Base-by-base conservation (phyloP, 257 asterid species). In the Forsythia viridissima region DNA sequence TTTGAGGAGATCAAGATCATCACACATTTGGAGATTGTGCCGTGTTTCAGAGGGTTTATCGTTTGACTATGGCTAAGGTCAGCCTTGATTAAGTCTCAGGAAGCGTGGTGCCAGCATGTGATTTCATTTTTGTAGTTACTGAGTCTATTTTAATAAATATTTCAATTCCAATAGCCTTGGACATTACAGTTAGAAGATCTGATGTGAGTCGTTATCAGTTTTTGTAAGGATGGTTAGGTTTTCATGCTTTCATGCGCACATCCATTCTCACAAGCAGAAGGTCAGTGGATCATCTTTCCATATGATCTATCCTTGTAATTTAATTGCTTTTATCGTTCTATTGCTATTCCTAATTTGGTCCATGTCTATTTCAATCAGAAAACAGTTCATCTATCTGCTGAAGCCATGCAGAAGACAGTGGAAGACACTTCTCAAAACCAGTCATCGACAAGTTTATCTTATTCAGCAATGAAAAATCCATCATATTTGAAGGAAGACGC, bases 1-100 rank as follows among this genome's bases (percentile, higher is more conserved):
- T 79, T 82, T 86, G 71, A 87, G 97, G 88, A 91, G 94, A 77
- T 93, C 98, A 74, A 91, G 93, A 84, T 92, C 97, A 79, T 92
- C 98, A 3, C 92, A 89, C 80, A 82, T 95, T 77, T 95, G 99
- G 99, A 93, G 99, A 90, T 72, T 96, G 92, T 89, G 97, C 86
- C 96, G 99, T 52, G 85, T 88, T 78, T 91, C 96, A n/a, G 96
- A 85, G 81, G 99, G 98, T 46, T 87, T 93, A 80, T 87, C 97
- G 3, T 78, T 93, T 83, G 99, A 96, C 82, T 96, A 96, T 75
- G 99, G 99, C 98, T 96, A 96, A 96, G 84, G 80, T 79, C 82
- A 30, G 72, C 91, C 84, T 81, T 20, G 12, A 69, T 80, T 82
- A 80, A 86, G 78, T 84, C 75, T 63, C 44, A 52, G 75, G 78